These are phyloP conservation scores for Cadophora sp. DNA, from an alignment of 2,329 filamentous ascomycete genomes.

Conservation along the genomic window DNA sequence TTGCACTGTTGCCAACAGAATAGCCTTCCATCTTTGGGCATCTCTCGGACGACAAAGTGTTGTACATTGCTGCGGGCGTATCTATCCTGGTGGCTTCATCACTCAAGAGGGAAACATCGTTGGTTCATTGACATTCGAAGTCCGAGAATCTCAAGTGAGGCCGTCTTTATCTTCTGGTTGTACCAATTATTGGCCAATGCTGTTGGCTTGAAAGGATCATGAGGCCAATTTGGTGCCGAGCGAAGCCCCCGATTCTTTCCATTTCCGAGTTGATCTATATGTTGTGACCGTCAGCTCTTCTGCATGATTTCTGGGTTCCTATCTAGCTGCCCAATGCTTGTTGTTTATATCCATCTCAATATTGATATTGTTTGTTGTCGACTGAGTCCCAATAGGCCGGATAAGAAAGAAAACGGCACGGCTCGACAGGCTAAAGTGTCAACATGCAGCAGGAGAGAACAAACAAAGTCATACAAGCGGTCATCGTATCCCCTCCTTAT, in stretches of 20 bases:
- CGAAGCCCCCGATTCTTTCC: not conserved
- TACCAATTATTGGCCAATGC: not conserved
- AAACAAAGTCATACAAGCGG: slow-evolving; percentile 13
- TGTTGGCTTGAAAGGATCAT: not conserved
- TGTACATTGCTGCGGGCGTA: not conserved
- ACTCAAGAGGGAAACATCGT: not conserved
- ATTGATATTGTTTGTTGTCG: not conserved
- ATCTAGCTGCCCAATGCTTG: slow-evolving; percentile 2
- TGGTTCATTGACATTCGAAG: not conserved
- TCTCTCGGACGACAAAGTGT: not conserved
- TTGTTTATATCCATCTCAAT: not conserved
- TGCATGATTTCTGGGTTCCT: not conserved
- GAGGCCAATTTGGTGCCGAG: not conserved
- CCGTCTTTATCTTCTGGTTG: not conserved
- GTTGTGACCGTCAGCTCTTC: not conserved
- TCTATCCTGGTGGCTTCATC: not conserved
- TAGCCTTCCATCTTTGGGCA: not conserved
- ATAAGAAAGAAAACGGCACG: not conserved
- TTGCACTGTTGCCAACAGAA: not conserved
- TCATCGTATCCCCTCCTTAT: slow-evolving; percentile 20
- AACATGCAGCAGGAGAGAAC: not conserved
- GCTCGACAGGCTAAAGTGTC: not conserved
- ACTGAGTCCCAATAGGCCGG: not conserved
- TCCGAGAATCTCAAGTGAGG: not conserved
- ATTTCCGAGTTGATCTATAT: not conserved